Evolutionary conservation across 352 stramenopile genomes (phyloP).

Genomic region (Phytopythium sindhum): DNA sequence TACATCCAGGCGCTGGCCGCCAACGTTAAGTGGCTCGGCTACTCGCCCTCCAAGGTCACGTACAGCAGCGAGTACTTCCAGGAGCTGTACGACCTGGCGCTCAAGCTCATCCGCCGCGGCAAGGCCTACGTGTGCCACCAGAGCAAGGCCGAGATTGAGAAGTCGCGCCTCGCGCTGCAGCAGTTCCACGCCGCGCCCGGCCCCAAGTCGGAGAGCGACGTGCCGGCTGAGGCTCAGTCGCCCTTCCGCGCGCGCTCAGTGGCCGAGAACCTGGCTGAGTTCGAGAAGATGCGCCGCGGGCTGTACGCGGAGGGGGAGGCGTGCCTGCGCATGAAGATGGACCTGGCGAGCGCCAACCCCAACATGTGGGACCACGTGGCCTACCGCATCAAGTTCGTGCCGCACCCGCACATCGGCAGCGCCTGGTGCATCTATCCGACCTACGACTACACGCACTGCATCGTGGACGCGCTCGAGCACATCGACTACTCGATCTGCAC

Average conservation of each 20-base stretch:
- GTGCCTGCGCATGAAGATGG: slow-evolving; percentile 98
- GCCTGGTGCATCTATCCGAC: slow-evolving; percentile 99
- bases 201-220: slow-evolving; percentile 51
- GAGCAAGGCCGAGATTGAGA: slow-evolving; percentile 79
- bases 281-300: slow-evolving; percentile 96
- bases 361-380: slow-evolving; percentile 99
- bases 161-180: slow-evolving; percentile 62
- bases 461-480: slow-evolving; percentile 96
- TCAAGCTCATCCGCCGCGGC: slow-evolving; percentile 94
- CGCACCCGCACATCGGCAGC: slow-evolving; percentile 96
- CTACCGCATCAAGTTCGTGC: slow-evolving; percentile 98
- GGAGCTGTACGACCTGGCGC: slow-evolving; percentile 95
- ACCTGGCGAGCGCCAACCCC: slow-evolving; percentile 96
- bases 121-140: slow-evolving; percentile 97
- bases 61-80: slow-evolving; percentile 99
- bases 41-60: slow-evolving; percentile 92
- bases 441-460: slow-evolving; percentile 99
- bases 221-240: slow-evolving; percentile 67
- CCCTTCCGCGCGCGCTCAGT: slow-evolving; percentile 91
- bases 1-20: slow-evolving; percentile 97
- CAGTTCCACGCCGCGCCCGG: slow-evolving; percentile 68
- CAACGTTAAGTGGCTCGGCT: slow-evolving; percentile 97
- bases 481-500: slow-evolving; percentile 99
- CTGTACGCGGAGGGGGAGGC: slow-evolving; percentile 85
- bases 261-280: slow-evolving; percentile 94